A percentile compares a stretch with the other conserved stretches of the same genome.
phyloP scores from a whole-genome alignment of 2,329 filamentous ascomycete species.

The Pseudopithomyces maydicus region DNA sequence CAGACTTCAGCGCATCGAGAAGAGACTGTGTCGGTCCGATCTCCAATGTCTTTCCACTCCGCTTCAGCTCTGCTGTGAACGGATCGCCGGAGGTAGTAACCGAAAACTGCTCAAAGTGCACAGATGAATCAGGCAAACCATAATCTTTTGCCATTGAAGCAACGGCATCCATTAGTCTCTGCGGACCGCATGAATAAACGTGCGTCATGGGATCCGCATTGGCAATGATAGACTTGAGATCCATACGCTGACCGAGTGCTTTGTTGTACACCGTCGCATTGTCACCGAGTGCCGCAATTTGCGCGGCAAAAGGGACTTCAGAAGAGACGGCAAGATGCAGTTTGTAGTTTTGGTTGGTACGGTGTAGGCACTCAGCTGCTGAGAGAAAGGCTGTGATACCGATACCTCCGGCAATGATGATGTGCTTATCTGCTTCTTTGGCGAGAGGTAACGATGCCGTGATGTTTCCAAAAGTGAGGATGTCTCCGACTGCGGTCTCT shows the following conservation, averaged over 20 bases:
- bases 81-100: constrained; percentile 62
- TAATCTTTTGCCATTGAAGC: constrained; percentile 47
- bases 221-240: constrained; percentile 55
- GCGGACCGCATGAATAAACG: constrained; percentile 66
- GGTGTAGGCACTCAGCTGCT: constrained; percentile 48
- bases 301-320: constrained; percentile 62
- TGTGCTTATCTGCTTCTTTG: constrained; percentile 59
- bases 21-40: constrained; percentile 50
- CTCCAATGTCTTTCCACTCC: constrained; percentile 49
- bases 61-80: constrained; percentile 62
- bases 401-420: constrained; percentile 69
- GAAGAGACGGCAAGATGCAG: constrained; percentile 64
- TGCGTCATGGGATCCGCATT: constrained; percentile 59
- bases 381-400: constrained; percentile 69
- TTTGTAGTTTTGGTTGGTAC: constrained; percentile 47
- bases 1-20: constrained; percentile 47
- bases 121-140: constrained; percentile 55
- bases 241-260: constrained; percentile 57
- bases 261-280: constrained; percentile 60
- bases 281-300: constrained; percentile 50
- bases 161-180: constrained; percentile 61
- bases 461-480: constrained; percentile 58
- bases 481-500: constrained; percentile 52
- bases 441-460: constrained; percentile 56
- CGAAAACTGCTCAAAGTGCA: constrained; percentile 66